Percentiles rank a stretch among this genome's conserved stretches.
Evolutionary conservation across 208 protist genomes (phyloP).

Genomic region (Wallacemonas sp.): DNA sequence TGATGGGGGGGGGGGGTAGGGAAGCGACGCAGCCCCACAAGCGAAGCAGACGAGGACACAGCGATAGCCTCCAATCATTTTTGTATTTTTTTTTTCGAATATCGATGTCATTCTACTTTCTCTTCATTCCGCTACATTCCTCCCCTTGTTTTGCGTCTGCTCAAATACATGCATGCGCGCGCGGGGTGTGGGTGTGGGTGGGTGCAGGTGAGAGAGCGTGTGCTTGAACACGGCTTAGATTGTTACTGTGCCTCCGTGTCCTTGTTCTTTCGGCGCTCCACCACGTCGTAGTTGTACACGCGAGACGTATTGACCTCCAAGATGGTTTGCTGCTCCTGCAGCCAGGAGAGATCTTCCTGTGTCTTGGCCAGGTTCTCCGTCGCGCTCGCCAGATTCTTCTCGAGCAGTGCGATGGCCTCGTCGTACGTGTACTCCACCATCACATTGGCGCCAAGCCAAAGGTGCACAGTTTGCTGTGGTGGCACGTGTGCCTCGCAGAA

Average conservation of each 20-base stretch:
- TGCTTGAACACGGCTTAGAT: no score
- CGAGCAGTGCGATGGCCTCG: constrained; percentile 91
- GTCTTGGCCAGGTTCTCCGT: constrained; percentile 81
- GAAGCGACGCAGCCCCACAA: no score
- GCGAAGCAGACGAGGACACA: no score
- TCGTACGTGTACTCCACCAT: constrained; percentile 98
- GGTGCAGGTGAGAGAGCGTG: no score
- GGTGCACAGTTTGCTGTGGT: constrained; percentile 84
- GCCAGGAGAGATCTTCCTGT: constrained; percentile 94
- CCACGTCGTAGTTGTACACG: constrained; percentile 95
- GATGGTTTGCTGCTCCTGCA: constrained; percentile 96
- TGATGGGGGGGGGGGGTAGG: no score
- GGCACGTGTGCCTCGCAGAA: constrained; percentile 85
- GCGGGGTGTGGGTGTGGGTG: no score
- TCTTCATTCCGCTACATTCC: no score
- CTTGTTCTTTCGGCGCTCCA: constrained; percentile 63
- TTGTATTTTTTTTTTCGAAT: constrained; percentile 23
- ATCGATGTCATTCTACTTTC: constrained; percentile 19
- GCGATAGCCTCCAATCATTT: no score
- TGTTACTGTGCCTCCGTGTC: not conserved
- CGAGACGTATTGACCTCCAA: constrained; percentile 95
- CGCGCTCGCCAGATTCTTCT: constrained; percentile 86
- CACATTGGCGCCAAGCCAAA: constrained; percentile 96
- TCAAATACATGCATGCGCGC: no score
- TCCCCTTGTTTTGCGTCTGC: no score